These are phyloP conservation scores for Sphaerulina populicola DNA, from an alignment of 2,329 filamentous ascomycete genomes.

Conservation along the genomic window DNA sequence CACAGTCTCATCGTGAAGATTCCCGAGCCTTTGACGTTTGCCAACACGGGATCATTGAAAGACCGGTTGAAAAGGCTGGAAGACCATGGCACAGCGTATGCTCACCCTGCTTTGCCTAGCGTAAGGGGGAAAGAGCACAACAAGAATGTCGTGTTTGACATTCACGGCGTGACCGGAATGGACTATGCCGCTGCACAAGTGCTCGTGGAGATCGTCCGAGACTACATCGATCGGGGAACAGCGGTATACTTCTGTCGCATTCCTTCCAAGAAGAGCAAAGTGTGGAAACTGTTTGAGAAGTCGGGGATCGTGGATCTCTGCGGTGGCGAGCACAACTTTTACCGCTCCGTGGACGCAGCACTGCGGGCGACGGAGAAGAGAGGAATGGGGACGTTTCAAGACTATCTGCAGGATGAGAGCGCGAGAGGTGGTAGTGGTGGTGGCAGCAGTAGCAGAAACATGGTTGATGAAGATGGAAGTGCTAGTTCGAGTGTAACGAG, in stretches of 20 bases:
- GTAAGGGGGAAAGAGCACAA: constrained; percentile 72
- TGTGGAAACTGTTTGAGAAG: constrained; percentile 64
- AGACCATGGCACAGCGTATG: constrained; percentile 74
- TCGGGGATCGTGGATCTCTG: constrained; percentile 80
- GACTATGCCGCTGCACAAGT: constrained; percentile 93
- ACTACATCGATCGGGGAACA: constrained; percentile 68
- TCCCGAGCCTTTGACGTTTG: constrained; percentile 90
- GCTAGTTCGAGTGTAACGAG: neutral
- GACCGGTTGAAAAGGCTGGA: constrained; percentile 74
- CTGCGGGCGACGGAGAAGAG: constrained; percentile 67
- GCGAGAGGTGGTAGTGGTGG: neutral
- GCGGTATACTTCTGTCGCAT: constrained; percentile 64
- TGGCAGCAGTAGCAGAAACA: neutral
- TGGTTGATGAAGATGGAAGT: neutral
- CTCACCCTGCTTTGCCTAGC: constrained; percentile 79
- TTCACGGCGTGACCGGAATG: constrained; percentile 91
- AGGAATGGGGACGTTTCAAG: constrained; percentile 11
- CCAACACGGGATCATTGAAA: constrained; percentile 85
- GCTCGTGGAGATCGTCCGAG: constrained; percentile 74
- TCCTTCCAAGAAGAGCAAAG: constrained; percentile 42
- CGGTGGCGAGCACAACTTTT: constrained; percentile 70
- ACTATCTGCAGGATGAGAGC: neutral
- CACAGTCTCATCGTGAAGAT: constrained; percentile 95
- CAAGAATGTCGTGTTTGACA: constrained; percentile 89
- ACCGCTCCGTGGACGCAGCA: constrained; percentile 75